Conservation (phyloP, 129 eudicot genomes). For the Centrapalus pauciflorus region DNA sequence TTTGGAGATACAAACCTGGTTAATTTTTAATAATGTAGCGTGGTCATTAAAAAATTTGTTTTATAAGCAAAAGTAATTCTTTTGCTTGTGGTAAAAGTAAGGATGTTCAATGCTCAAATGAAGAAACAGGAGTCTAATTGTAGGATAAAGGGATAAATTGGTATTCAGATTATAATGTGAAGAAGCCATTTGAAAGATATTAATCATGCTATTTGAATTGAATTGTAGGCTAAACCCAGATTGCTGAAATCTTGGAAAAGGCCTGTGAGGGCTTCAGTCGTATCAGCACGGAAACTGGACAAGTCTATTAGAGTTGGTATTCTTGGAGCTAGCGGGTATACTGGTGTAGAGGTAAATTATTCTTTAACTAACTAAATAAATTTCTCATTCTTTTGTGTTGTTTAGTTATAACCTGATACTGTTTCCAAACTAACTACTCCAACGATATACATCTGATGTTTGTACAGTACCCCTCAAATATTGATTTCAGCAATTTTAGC, state of each 20-base stretch:
- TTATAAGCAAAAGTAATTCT: background rate
- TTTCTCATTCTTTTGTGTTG: background rate
- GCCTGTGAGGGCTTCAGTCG: conserved; percentile 36
- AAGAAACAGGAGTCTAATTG: background rate
- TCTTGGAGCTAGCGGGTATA: conserved; percentile 99
- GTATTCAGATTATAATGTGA: background rate
- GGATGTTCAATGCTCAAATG: background rate
- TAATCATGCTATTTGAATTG: background rate
- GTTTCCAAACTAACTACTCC: background rate
- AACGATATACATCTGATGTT: background rate
- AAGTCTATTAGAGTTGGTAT: conserved; percentile 77
- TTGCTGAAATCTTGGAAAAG: conserved; percentile 25
- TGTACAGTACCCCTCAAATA: background rate
- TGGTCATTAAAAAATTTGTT: background rate
- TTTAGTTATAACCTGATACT: background rate
- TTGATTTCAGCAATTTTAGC: background rate
- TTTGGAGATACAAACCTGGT: background rate
- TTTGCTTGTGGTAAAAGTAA: background rate
- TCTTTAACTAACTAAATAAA: background rate
- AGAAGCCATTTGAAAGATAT: background rate
- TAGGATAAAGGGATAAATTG: background rate
- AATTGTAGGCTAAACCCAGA: conserved; percentile 43
- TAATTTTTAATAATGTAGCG: background rate
- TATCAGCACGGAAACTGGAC: conserved; percentile 43
- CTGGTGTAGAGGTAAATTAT: conserved; percentile 82